These are phyloP conservation scores for Auricularia cornea DNA, from an alignment of 768 basidiomycete genomes.

Conservation along the genomic window DNA sequence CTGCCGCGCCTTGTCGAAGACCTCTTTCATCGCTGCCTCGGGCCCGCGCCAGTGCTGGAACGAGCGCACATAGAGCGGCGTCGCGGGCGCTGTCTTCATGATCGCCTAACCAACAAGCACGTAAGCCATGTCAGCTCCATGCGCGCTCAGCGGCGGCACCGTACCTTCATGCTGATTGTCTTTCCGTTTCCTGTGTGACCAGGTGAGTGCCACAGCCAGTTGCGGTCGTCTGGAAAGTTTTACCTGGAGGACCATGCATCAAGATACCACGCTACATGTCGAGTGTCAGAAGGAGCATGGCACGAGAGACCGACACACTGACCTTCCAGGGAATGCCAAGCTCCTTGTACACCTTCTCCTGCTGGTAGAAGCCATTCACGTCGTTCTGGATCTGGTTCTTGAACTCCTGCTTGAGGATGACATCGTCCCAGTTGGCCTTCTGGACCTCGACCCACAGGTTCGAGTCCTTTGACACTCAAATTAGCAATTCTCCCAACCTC, in stretches of 20 bases:
- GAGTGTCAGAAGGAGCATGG: constrained; percentile 18
- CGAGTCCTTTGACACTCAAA: constrained; percentile 23
- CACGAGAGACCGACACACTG: no score
- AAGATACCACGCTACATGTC: constrained; percentile 56
- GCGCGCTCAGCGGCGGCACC: not conserved
- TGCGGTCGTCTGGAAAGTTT: constrained; percentile 4
- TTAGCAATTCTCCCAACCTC: no score
- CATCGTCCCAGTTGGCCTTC: constrained; percentile 63
- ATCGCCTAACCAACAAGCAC: constrained; percentile 32
- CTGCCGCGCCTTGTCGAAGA: constrained; percentile 69
- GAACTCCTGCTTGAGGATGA: constrained; percentile 61
- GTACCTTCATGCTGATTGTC: constrained; percentile 63
- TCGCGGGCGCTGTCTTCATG: constrained; percentile 67
- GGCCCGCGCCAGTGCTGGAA: constrained; percentile 59
- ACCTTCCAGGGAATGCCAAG: constrained; percentile 73
- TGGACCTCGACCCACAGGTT: constrained; percentile 33
- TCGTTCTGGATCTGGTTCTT: constrained; percentile 66
- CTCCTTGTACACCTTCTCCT: constrained; percentile 62
- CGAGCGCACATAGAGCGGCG: constrained; percentile 74
- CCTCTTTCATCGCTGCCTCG: constrained; percentile 53
- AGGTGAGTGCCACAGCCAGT: not conserved
- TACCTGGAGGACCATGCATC: constrained; percentile 74
- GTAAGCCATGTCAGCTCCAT: not conserved
- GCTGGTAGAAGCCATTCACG: constrained; percentile 71
- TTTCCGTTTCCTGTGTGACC: constrained; percentile 63